Base-by-base conservation (phyloP, 257 asterid genomes). In the Rehmannia glutinosa region DNA sequence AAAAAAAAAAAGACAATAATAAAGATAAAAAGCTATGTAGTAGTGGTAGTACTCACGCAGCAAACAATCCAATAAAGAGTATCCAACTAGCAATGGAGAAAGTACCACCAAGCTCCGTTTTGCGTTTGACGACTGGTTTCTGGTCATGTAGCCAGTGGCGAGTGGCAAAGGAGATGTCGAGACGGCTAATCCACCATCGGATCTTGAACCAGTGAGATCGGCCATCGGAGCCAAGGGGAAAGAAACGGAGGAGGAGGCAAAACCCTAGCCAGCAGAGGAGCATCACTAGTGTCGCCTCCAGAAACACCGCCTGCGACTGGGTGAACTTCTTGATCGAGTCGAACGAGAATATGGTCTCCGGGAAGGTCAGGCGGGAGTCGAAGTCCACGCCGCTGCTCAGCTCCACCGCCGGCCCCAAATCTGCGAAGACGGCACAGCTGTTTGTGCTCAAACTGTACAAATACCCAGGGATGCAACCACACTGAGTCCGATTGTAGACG, bases 151-250 rank as follows among this genome's bases (percentile, higher is more conserved):
- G 87, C 97, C 96, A 93, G 71, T 93, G 99, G 62, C 92, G 82
- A 3, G 96, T 83, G 69, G 99, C 77, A 72, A 84, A 93, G 52
- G 90, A 74, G 67, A 90, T 70, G 49, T 93, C 99, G 27, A 90
- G 86, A 36, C 97, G 97, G 78, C 97, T 90, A 64, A 93, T 82
- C 90, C 90, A 85, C 99, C 99, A 93, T 11, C 99, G 87, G 74
- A 90, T 77, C 86, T 64, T 85, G 79, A 90, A 93, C 94, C 82
- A 81, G n/a, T 53, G 54, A 1, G 95, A 84, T 39, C 89, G 79
- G 38, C 92, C 96, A 33, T 92, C 89, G 20, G 83, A 49, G 52
- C 86, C 79, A 2, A 86, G 79, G 6, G 92, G 91, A 30, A 80
- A 67, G n/a, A 78, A 4, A 42, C 99, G 88, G 42, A 84, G 70